phyloP scores from a whole-genome alignment of 2,329 filamentous ascomycete species.

The Amesomyces nigricolor region DNA sequence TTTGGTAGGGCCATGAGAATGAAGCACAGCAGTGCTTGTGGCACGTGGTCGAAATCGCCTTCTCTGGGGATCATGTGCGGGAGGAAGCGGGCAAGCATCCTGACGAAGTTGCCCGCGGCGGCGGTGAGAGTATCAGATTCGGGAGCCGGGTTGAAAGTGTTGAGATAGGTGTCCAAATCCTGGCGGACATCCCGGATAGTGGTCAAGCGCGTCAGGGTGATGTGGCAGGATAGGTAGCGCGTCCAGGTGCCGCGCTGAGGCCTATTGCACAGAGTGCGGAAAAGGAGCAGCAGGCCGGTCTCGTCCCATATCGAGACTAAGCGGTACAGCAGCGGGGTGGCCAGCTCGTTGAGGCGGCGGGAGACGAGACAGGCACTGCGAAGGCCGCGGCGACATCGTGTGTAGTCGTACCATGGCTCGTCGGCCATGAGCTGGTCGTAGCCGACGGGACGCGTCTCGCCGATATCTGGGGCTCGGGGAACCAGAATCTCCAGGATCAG shows the following conservation, averaged over 20 bases:
- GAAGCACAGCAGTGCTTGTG: slow-evolving; percentile 22
- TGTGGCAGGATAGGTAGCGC: slow-evolving; percentile 25
- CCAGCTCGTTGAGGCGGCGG: slow-evolving; percentile 17
- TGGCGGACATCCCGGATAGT: slow-evolving; percentile 22
- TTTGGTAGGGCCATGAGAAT: slow-evolving; percentile 18
- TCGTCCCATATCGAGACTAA: slow-evolving; percentile 22
- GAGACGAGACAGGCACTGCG: slow-evolving; percentile 23
- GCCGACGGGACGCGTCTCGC: slow-evolving; percentile 26
- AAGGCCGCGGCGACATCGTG: slow-evolving; percentile 24
- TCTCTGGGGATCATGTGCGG: background rate
- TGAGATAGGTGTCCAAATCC: slow-evolving; percentile 13
- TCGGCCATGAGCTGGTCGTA: slow-evolving; percentile 25
- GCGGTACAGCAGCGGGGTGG: slow-evolving; percentile 25
- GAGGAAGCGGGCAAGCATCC: background rate
- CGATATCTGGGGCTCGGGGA: slow-evolving; percentile 25
- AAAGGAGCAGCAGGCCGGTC: slow-evolving; percentile 22
- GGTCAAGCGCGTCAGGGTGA: slow-evolving; percentile 21
- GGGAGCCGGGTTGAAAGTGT: slow-evolving; percentile 8
- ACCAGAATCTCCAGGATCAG: slow-evolving; percentile 23
- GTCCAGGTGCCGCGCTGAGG: slow-evolving; percentile 20
- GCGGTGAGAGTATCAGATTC: slow-evolving; percentile 3
- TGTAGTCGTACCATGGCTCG: slow-evolving; percentile 28
- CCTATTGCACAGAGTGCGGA: slow-evolving; percentile 24
- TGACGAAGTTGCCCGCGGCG: slow-evolving; percentile 4
- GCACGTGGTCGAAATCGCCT: slow-evolving; percentile 21